Conservation (phyloP, 345 rosid species). For the Isatis tinctoria region DNA sequence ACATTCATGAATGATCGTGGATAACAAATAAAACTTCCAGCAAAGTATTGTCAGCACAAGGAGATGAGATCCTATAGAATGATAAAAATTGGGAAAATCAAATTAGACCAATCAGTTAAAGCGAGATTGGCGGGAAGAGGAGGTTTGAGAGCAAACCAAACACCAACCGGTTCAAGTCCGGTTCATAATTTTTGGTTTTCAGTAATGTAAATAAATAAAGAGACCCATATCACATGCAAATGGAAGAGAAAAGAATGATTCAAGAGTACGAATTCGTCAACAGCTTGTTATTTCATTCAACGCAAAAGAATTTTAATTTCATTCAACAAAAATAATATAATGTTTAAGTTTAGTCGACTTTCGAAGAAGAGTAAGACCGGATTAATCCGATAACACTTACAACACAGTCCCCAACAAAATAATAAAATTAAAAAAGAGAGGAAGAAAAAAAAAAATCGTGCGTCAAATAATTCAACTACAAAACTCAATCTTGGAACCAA, state of each 20-base stretch:
- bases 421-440: neutral
- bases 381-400: neutral
- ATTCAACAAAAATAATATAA: neutral
- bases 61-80: neutral
- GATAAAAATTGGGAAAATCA: neutral
- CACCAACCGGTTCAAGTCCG: neutral
- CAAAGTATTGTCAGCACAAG: neutral
- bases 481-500: conserved; percentile 15
- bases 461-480: conserved; percentile 18
- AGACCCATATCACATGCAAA: neutral
- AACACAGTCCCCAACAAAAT: neutral
- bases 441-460: neutral
- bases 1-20: neutral
- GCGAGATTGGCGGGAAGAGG: conserved; percentile 4
- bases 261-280: neutral
- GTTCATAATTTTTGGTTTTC: neutral
- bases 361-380: neutral
- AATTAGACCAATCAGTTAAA: neutral
- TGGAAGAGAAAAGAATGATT: neutral
- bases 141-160: conserved; percentile 12
- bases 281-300: neutral
- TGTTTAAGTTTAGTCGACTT: neutral
- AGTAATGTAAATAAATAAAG: neutral
- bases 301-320: neutral
- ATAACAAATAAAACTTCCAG: neutral